A percentile compares a stretch with the other conserved stretches of the same genome.
Evolutionary conservation across 2,329 filamentous ascomycete genomes (phyloP).

Genomic region (Cladophialophora psammophila): DNA sequence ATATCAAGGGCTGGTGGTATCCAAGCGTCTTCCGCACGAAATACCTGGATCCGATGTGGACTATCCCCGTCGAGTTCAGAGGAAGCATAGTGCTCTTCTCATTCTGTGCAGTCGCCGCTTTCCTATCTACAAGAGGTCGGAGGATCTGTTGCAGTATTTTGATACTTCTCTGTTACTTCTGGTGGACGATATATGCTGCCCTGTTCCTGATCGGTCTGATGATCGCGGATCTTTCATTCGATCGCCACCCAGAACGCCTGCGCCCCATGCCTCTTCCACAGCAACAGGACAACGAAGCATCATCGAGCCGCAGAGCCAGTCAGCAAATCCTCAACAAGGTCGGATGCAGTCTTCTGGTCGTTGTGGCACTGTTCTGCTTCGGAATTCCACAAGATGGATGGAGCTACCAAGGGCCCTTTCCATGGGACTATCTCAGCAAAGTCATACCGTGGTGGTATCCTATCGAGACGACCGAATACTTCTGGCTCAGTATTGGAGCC

Average conservation of each 20-base stretch:
- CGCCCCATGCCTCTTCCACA: constrained; percentile 23
- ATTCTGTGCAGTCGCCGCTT: constrained; percentile 28
- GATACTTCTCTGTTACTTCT: constrained; percentile 29
- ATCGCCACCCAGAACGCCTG: constrained; percentile 28
- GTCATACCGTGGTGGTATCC: constrained; percentile 27
- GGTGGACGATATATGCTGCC: constrained; percentile 28
- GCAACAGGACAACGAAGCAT: constrained; percentile 2
- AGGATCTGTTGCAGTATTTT: constrained; percentile 14
- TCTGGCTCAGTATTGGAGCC: constrained; percentile 50
- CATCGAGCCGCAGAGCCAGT: neutral
- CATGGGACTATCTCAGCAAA: constrained; percentile 16
- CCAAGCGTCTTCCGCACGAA: constrained; percentile 27
- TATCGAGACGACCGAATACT: constrained; percentile 42
- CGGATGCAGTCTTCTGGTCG: constrained; percentile 12
- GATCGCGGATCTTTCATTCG: constrained; percentile 30
- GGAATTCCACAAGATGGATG: constrained; percentile 21
- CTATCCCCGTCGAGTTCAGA: constrained; percentile 56
- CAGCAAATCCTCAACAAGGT: constrained; percentile 5
- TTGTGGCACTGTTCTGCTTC: constrained; percentile 24
- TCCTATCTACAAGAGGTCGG: constrained; percentile 18
- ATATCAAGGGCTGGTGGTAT: constrained; percentile 32
- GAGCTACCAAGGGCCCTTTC: constrained; percentile 8
- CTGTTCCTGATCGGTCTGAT: constrained; percentile 30
- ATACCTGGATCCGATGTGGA: constrained; percentile 46
- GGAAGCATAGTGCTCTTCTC: constrained; percentile 46